A percentile compares a stretch with the other conserved stretches of the same genome.
Conservation (phyloP, 208 protist species). For the Naegleria lovaniensis region DNA sequence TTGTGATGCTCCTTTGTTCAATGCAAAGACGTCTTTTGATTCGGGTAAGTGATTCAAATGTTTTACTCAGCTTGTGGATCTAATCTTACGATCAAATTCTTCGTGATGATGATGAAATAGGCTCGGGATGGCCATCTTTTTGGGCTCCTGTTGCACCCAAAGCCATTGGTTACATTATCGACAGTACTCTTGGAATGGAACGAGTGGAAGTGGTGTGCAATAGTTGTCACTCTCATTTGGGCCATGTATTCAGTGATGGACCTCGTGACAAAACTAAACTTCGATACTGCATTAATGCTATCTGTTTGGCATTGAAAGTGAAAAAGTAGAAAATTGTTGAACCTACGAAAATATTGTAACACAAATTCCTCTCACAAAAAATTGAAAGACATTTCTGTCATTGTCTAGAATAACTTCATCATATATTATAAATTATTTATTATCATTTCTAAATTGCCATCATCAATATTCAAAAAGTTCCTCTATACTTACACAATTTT, state of each 20-base stretch:
- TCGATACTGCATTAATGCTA: slow-evolving; percentile 28
- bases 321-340: no score
- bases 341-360: no score
- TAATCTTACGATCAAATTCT: no score
- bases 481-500: no score
- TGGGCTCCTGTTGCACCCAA: not conserved
- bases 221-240: slow-evolving; percentile 28
- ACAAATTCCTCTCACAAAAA: no score
- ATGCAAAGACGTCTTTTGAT: not conserved
- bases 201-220: not conserved
- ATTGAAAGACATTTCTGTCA: no score
- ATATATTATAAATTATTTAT: no score
- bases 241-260: slow-evolving; percentile 29
- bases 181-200: not conserved
- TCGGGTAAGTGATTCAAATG: not conserved
- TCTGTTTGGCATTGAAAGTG: not conserved
- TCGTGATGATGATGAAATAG: not conserved
- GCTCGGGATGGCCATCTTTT: slow-evolving; percentile 23
- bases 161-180: not conserved
- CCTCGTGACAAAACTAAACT: not conserved
- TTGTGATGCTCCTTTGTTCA: not conserved
- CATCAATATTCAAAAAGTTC: no score
- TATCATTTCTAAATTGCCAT: no score
- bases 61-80: no score
- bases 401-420: no score